A percentile compares a stretch with the other conserved stretches of the same genome.
Evolutionary conservation across 768 basidiomycete genomes (phyloP).

Genomic region (Pisolithus orientalis): DNA sequence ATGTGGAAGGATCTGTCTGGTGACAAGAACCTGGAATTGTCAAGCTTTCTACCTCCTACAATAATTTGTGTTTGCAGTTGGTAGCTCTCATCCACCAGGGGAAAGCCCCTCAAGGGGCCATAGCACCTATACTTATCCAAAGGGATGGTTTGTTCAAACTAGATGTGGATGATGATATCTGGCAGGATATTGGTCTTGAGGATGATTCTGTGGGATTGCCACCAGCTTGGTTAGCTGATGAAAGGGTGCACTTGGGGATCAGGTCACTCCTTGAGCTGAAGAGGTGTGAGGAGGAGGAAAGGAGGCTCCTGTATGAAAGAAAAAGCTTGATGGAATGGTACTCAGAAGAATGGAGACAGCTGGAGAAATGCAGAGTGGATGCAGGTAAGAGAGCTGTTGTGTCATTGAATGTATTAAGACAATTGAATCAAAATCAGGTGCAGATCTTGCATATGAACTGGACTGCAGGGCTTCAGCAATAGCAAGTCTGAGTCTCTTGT

Average conservation of each 20-base stretch:
- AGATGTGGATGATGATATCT: conserved; percentile 33
- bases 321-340: conserved; percentile 21
- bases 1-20: conserved; percentile 21
- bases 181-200: conserved; percentile 28
- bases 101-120: conserved; percentile 18
- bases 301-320: conserved; percentile 11
- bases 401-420: no score
- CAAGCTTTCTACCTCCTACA: conserved; percentile 20
- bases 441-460: background rate
- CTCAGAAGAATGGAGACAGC: conserved; percentile 19
- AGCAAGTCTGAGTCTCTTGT: background rate
- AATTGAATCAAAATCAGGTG: background rate
- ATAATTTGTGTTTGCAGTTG: conserved; percentile 22
- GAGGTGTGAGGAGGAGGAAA: conserved; percentile 23
- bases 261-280: conserved; percentile 14
- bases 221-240: conserved; percentile 15
- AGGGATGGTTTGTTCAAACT: conserved; percentile 21
- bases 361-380: background rate
- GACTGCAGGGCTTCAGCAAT: background rate
- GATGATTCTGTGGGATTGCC: conserved; percentile 8
- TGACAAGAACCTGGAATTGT: conserved; percentile 23
- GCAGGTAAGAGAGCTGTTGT: conserved; percentile 1
- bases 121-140: conserved; percentile 18
- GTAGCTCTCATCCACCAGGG: conserved; percentile 8
- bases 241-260: conserved; percentile 12